Conservation (phyloP, 2,329 filamentous ascomycete genomes). For the Trichoderma koningii region DNA sequence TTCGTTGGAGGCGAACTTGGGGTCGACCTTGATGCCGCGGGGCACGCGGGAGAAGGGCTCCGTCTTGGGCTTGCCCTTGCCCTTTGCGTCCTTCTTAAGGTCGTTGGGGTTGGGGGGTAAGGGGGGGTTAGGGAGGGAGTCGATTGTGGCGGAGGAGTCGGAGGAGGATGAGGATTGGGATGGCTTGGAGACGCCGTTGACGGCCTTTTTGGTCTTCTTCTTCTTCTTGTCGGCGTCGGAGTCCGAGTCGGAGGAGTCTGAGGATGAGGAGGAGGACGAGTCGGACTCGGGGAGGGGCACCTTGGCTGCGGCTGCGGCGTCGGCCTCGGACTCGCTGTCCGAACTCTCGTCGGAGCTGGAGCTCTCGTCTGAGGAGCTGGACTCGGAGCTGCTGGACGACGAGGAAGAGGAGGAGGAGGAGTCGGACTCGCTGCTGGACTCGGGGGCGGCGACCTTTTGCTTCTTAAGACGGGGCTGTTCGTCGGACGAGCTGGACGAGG, state of each 20-base stretch:
- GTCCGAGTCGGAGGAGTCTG: conserved; percentile 33
- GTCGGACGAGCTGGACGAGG: conserved; percentile 43
- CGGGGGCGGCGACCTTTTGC: conserved; percentile 43
- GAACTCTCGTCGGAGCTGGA: conserved; percentile 46
- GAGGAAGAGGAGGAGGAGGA: conserved; percentile 19
- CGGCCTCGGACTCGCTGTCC: conserved; percentile 43
- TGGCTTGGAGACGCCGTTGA: conserved; percentile 11
- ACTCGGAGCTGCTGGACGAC: conserved; percentile 30
- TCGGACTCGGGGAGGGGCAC: conserved; percentile 48
- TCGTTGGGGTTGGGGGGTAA: conserved; percentile 54
- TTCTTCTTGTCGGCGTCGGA: conserved; percentile 42
- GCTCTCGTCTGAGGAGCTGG: conserved; percentile 33
- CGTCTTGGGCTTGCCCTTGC: conserved; percentile 53
- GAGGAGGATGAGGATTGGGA: conserved; percentile 43
- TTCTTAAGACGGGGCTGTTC: conserved; percentile 57
- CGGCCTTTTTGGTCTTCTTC: conserved; percentile 27
- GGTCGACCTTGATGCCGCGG: conserved; percentile 67
- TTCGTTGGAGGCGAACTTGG: conserved; percentile 72
- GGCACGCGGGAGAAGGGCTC: conserved; percentile 78
- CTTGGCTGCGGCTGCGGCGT: conserved; percentile 42
- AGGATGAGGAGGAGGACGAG: conserved; percentile 36
- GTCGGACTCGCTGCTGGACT: conserved; percentile 13
- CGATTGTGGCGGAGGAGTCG: conserved; percentile 55
- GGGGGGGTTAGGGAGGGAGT: conserved; percentile 50
- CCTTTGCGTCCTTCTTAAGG: conserved; percentile 32